phyloP scores from a whole-genome alignment of 1,139 yeast genomes.

The Wickerhamomyces sp. region DNA sequence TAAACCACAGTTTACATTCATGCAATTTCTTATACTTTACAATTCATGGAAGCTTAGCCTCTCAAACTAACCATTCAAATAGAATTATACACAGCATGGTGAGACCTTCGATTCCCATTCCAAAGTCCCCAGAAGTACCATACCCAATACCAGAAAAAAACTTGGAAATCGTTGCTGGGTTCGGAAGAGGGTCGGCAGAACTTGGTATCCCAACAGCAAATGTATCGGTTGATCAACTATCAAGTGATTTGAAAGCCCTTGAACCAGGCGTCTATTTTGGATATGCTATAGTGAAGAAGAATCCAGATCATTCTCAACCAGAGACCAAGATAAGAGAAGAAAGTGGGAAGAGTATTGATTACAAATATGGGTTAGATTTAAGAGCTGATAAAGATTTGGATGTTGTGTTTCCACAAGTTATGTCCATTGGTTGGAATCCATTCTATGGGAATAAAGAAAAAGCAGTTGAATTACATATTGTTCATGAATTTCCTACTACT shows the following conservation, averaged over 20 bases:
- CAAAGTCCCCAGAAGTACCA: constrained; percentile 50
- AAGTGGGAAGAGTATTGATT: constrained; percentile 40
- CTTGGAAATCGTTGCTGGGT: constrained; percentile 72
- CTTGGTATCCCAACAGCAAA: constrained; percentile 96
- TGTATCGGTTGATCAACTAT: constrained; percentile 54
- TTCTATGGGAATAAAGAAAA: constrained; percentile 74
- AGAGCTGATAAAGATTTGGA: constrained; percentile 34
- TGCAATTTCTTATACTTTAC: too few species aligned
- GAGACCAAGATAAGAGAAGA: constrained; percentile 23
- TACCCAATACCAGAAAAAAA: constrained; percentile 56
- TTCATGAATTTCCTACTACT: constrained; percentile 59
- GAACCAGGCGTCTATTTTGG: constrained; percentile 93
- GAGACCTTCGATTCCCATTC: constrained; percentile 29
- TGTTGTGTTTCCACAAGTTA: constrained; percentile 73
- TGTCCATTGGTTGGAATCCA: constrained; percentile 97
- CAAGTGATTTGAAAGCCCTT: constrained; percentile 33
- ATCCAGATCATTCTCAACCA: constrained; percentile 4
- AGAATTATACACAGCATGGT: constrained; percentile 9
- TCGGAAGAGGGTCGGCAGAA: constrained; percentile 92
- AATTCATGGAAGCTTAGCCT: too few species aligned
- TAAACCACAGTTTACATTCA: too few species aligned
- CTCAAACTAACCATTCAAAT: too few species aligned
- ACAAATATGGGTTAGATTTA: constrained; percentile 59
- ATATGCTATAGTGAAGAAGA: constrained; percentile 42
- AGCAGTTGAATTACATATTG: constrained; percentile 83